Evolutionary conservation across 305 asterid genomes (phyloP).

Genomic region (Withania somnifera): DNA sequence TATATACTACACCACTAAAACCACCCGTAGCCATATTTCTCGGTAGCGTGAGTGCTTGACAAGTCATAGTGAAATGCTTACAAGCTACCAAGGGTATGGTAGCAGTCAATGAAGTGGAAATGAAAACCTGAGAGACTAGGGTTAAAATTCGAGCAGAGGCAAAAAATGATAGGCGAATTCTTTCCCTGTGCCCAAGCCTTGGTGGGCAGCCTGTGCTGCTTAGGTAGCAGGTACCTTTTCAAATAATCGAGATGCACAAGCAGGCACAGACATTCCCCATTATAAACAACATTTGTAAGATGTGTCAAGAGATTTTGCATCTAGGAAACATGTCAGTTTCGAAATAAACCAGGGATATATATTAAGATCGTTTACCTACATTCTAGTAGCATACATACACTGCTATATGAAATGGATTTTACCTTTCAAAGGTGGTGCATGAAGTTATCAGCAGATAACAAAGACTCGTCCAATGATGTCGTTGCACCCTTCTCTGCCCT

Average conservation of each 20-base stretch:
- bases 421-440: slow-evolving; percentile 85
- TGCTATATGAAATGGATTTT: slow-evolving; percentile 1
- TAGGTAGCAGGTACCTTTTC: not conserved
- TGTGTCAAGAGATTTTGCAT: not conserved
- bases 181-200: not conserved
- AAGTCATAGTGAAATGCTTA: not conserved
- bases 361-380: not conserved
- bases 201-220: not conserved
- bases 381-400: not conserved
- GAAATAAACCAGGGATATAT: not conserved
- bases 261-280: not conserved
- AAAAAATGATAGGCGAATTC: not conserved
- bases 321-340: not conserved
- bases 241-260: not conserved
- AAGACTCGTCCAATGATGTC: slow-evolving; percentile 69
- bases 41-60: not conserved
- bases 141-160: not conserved
- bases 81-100: not conserved
- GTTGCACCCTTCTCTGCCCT: slow-evolving; percentile 34
- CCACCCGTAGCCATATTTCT: not conserved
- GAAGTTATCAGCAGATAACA: slow-evolving; percentile 81
- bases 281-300: not conserved
- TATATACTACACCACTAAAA: not conserved
- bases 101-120: not conserved
- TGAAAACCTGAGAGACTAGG: not conserved